These are phyloP conservation scores for Taiwanofungus camphoratus DNA, from an alignment of 1,284 basidiomycete genomes.

Conservation along the genomic window DNA sequence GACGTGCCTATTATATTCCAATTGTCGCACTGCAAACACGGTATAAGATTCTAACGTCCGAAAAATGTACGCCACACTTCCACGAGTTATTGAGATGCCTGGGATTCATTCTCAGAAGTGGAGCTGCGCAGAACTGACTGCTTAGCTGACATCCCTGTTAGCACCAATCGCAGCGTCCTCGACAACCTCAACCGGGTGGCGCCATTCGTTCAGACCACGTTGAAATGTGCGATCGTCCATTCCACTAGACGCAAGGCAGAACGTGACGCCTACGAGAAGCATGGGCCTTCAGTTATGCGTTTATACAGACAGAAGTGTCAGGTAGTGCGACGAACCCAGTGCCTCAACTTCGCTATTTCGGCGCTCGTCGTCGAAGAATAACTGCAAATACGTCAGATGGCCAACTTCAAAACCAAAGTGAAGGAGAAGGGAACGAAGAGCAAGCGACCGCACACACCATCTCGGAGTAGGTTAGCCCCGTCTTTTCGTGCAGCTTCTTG, in stretches of 20 bases:
- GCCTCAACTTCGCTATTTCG: slow-evolving; percentile 75
- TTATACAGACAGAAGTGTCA: slow-evolving; percentile 7
- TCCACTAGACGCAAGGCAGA: slow-evolving; percentile 51
- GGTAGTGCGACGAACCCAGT: slow-evolving; percentile 40
- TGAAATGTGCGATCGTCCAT: slow-evolving; percentile 52
- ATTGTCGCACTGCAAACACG: too few species aligned
- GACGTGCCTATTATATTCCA: too few species aligned
- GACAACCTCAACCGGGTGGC: slow-evolving; percentile 30
- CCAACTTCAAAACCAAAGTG: too few species aligned
- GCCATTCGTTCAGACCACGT: slow-evolving; percentile 58
- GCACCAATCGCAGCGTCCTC: slow-evolving; percentile 24
- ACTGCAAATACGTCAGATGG: slow-evolving; percentile 42
- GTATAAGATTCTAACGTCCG: too few species aligned
- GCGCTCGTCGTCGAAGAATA: slow-evolving; percentile 82
- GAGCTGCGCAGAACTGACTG: too few species aligned
- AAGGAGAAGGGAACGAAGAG: too few species aligned
- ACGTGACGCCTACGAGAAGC: slow-evolving; percentile 59
- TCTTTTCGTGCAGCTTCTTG: slow-evolving; percentile 67
- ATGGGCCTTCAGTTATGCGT: too few species aligned
- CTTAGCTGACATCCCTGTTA: not conserved
- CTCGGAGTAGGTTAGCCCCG: slow-evolving; percentile 76
- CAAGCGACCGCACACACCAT: too few species aligned
- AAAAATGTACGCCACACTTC: too few species aligned
- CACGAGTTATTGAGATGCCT: too few species aligned
- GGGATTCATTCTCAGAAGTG: too few species aligned